phyloP scores from a whole-genome alignment of 345 rosid species.

The Lepidium aucheri region DNA sequence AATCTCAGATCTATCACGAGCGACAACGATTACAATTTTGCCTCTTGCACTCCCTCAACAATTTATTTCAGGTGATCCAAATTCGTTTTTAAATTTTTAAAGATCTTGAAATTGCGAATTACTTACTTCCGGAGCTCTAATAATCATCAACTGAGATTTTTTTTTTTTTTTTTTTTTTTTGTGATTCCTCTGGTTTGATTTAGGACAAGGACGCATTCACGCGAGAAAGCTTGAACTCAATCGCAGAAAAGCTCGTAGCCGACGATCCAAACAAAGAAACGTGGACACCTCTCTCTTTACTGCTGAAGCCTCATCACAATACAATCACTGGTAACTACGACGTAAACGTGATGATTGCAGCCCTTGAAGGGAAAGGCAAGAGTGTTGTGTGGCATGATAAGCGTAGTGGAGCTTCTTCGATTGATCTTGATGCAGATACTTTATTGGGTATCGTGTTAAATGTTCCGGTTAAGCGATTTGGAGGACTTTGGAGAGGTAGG shows the following conservation, averaged over 20 bases:
- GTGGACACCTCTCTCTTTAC: constrained; percentile 65
- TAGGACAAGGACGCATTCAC: constrained; percentile 67
- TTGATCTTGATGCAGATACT: constrained; percentile 43
- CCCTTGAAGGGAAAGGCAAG: constrained; percentile 61
- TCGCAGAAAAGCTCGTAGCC: constrained; percentile 50
- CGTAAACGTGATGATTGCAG: constrained; percentile 67
- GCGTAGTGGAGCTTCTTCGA: constrained; percentile 45
- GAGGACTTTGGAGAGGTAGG: constrained; percentile 79
- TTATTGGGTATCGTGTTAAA: constrained; percentile 75
- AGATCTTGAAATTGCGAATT: too few relatives aligned
- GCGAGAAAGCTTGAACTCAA: constrained; percentile 45
- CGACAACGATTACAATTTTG: constrained; percentile 76
- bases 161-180: not conserved
- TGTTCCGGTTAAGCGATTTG: constrained; percentile 56
- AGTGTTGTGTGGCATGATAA: constrained; percentile 74
- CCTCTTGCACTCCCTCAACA: constrained; percentile 83
- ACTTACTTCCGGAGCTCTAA: not conserved
- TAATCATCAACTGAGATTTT: not conserved
- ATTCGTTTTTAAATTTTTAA: too few relatives aligned
- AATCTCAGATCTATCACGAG: constrained; percentile 61
- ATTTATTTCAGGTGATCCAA: constrained; percentile 72
- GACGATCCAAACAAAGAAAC: constrained; percentile 48
- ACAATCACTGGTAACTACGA: constrained; percentile 78
- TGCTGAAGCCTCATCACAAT: constrained; percentile 82
- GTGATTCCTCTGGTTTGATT: not conserved